Percentiles rank a stretch among this genome's conserved stretches.
Evolutionary conservation across 345 rosid genomes (phyloP).

Genomic region (Geranium brycei): DNA sequence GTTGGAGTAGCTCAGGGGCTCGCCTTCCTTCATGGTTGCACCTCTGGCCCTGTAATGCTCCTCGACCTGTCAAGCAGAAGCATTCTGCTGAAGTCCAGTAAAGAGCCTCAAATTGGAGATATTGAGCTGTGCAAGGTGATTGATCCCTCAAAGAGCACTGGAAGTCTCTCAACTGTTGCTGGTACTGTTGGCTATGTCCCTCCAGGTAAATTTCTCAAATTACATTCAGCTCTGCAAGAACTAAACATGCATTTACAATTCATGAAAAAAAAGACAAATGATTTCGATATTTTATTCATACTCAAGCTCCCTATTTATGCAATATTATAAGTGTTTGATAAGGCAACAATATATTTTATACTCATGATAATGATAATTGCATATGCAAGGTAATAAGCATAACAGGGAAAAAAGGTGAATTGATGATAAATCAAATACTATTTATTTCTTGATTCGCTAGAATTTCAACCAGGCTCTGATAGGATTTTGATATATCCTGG

Average conservation of each 20-base stretch:
- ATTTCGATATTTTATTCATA: too few species aligned
- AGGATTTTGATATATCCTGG: too few species aligned
- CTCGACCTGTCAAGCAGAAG: conserved; percentile 68
- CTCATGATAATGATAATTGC: too few species aligned
- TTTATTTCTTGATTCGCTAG: too few species aligned
- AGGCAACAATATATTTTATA: too few species aligned
- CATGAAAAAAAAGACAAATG: too few species aligned
- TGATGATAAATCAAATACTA: too few species aligned
- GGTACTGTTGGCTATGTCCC: conserved; percentile 83
- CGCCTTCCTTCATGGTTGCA: conserved; percentile 58
- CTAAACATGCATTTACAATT: neutral
- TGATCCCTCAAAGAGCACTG: conserved; percentile 66
- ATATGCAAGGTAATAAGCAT: too few species aligned
- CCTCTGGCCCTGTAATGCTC: conserved; percentile 51
- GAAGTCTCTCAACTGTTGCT: conserved; percentile 76
- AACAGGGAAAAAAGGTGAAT: too few species aligned
- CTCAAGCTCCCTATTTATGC: too few species aligned
- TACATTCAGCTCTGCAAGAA: conserved; percentile 1
- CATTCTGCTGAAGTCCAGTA: conserved; percentile 62
- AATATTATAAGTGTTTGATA: too few species aligned
- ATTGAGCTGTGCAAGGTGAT: conserved; percentile 78
- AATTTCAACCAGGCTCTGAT: too few species aligned
- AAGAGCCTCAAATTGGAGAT: conserved; percentile 70
- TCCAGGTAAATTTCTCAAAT: conserved; percentile 42
- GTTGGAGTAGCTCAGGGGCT: conserved; percentile 84